Conservation (phyloP, 1,284 basidiomycete genomes). For the Cerrena zonata region DNA sequence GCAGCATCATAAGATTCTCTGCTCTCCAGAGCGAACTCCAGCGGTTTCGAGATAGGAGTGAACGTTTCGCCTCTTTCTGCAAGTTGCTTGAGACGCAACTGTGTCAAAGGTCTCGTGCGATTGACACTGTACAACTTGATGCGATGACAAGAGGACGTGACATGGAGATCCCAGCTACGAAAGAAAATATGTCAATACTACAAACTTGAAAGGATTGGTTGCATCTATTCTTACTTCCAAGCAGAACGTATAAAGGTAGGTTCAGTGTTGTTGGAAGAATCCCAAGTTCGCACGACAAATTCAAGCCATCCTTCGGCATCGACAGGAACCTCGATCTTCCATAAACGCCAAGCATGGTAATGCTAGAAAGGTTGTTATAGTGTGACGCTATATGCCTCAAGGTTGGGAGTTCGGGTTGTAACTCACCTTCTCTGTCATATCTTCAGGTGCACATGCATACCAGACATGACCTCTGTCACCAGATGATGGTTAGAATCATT, state of each 20-base stretch:
- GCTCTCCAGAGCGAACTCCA: slow-evolving; percentile 36
- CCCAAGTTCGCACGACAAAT: slow-evolving; percentile 55
- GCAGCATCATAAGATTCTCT: slow-evolving; percentile 33
- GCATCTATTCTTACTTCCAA: slow-evolving; percentile 42
- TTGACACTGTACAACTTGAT: slow-evolving; percentile 54
- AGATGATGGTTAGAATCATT: slow-evolving; percentile 1
- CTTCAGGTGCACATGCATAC: slow-evolving; percentile 41
- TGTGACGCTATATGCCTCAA: neutral
- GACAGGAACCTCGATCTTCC: slow-evolving; percentile 47
- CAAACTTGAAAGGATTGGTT: neutral
- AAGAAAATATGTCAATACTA: neutral
- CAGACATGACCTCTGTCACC: slow-evolving; percentile 38
- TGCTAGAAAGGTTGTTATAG: slow-evolving; percentile 30
- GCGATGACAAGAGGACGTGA: slow-evolving; percentile 49
- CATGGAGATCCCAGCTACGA: slow-evolving; percentile 49
- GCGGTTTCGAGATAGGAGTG: slow-evolving; percentile 36
- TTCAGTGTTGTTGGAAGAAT: slow-evolving; percentile 53
- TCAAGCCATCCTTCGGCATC: slow-evolving; percentile 56
- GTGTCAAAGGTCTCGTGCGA: slow-evolving; percentile 36
- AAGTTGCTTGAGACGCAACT: slow-evolving; percentile 35
- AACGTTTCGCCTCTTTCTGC: slow-evolving; percentile 35
- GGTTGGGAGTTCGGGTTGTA: neutral
- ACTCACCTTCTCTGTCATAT: slow-evolving; percentile 45
- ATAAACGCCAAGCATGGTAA: slow-evolving; percentile 51
- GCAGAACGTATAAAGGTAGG: slow-evolving; percentile 51